Evolutionary conservation across 2,329 filamentous ascomycete genomes (phyloP).

Genomic region (Fusarium sp.): DNA sequence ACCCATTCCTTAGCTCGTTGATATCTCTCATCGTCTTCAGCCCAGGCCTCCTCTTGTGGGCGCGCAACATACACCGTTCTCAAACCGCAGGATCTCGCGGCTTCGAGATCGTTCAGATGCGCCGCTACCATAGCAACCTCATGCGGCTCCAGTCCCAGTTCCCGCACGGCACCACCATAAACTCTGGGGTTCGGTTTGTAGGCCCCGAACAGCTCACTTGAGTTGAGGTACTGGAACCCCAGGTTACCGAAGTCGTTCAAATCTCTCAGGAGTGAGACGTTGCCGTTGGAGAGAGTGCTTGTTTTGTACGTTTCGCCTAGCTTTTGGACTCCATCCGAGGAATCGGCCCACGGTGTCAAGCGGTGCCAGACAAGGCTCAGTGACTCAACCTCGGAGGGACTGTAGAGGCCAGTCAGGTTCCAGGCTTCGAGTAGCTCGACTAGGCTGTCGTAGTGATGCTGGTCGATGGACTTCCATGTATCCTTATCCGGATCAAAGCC

Average conservation of each 20-base stretch:
- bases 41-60: slow-evolving; percentile 75
- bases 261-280: slow-evolving; percentile 76
- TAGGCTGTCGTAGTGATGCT: slow-evolving; percentile 78
- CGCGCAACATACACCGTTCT: slow-evolving; percentile 83
- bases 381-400: slow-evolving; percentile 72
- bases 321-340: slow-evolving; percentile 67
- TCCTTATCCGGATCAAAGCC: slow-evolving; percentile 64
- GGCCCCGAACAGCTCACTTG: slow-evolving; percentile 78
- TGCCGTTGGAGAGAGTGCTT: slow-evolving; percentile 82
- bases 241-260: slow-evolving; percentile 72
- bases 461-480: slow-evolving; percentile 78
- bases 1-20: slow-evolving; percentile 64
- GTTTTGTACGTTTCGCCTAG: slow-evolving; percentile 69
- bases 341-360: slow-evolving; percentile 79
- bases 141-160: slow-evolving; percentile 68
- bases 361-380: slow-evolving; percentile 81
- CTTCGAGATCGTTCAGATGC: slow-evolving; percentile 78
- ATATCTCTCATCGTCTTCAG: slow-evolving; percentile 64
- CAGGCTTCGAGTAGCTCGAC: slow-evolving; percentile 69
- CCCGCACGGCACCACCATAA: slow-evolving; percentile 77
- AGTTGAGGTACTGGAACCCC: slow-evolving; percentile 74
- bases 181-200: slow-evolving; percentile 81
- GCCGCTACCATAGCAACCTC: slow-evolving; percentile 85
- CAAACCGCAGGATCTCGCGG: slow-evolving; percentile 75
- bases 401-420: slow-evolving; percentile 72